Evolutionary conservation across 495 filamentous ascomycete genomes (phyloP).

Genomic region (Oleoguttula mirabilis): DNA sequence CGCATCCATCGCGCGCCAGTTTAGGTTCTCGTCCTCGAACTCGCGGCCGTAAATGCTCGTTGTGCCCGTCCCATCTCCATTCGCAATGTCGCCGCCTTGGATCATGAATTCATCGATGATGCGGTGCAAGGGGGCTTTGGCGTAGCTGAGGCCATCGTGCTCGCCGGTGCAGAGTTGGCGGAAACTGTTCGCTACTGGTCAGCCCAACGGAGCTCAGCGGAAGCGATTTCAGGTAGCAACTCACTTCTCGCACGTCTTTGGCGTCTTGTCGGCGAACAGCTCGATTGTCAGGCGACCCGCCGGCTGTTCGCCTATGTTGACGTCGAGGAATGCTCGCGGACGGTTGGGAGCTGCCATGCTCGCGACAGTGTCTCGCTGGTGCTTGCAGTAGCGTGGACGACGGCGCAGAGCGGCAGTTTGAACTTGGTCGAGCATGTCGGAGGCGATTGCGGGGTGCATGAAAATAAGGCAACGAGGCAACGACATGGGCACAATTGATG

Average conservation of each 20-base stretch:
- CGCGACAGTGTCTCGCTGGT: not conserved
- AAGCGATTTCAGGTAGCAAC: constrained; percentile 16
- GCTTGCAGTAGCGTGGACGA: constrained; percentile 2
- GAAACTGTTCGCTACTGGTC: constrained; percentile 21
- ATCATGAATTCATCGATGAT: constrained; percentile 38
- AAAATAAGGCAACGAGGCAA: too few species aligned
- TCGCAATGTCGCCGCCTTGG: constrained; percentile 36
- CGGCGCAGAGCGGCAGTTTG: too few species aligned
- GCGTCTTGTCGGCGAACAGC: constrained; percentile 35
- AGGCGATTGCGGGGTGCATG: too few species aligned
- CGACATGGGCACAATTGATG: too few species aligned
- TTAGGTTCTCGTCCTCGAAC: constrained; percentile 36
- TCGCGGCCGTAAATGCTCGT: constrained; percentile 29
- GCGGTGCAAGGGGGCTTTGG: constrained; percentile 32
- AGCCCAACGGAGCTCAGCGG: constrained; percentile 1
- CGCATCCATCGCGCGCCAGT: constrained; percentile 33
- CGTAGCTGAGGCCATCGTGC: constrained; percentile 24
- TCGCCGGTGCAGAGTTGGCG: constrained; percentile 27
- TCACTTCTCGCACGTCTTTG: constrained; percentile 41
- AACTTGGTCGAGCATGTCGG: too few species aligned
- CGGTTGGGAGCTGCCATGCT: constrained; percentile 16
- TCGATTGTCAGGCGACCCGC: constrained; percentile 35
- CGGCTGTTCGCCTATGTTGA: constrained; percentile 30
- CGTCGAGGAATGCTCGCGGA: constrained; percentile 34
- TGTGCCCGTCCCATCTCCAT: constrained; percentile 34